Evolutionary conservation across 2,329 filamentous ascomycete genomes (phyloP).

Genomic region (Cordyceps javanica): DNA sequence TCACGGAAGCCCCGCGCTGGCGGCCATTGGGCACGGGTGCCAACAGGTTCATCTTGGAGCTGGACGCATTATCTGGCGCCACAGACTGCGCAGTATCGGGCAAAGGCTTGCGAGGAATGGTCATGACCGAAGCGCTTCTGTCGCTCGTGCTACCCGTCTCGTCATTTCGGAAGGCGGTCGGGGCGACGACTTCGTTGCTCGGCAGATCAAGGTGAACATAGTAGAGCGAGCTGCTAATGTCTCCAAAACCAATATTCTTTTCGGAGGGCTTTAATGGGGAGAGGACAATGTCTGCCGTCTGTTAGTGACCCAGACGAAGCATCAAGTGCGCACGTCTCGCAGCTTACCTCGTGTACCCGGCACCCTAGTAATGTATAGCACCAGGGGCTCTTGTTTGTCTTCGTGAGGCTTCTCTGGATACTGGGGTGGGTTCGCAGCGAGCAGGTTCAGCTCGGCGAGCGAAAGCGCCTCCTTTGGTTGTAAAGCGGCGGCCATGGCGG

Average conservation of each 20-base stretch:
- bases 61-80: constrained; percentile 20
- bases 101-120: constrained; percentile 49
- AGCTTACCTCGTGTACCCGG: constrained; percentile 77
- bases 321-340: background rate
- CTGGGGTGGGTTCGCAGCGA: constrained; percentile 80
- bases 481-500: constrained; percentile 2
- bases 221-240: constrained; percentile 83
- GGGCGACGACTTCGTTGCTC: constrained; percentile 43
- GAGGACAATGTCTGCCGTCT: constrained; percentile 71
- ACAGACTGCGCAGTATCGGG: constrained; percentile 27
- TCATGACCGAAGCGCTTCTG: constrained; percentile 35
- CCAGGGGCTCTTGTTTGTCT: constrained; percentile 61
- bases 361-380: constrained; percentile 87
- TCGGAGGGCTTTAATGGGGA: constrained; percentile 83
- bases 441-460: constrained; percentile 67
- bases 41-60: background rate
- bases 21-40: constrained; percentile 4
- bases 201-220: constrained; percentile 67
- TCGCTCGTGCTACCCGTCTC: constrained; percentile 36
- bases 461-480: constrained; percentile 69
- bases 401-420: constrained; percentile 75
- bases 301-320: background rate
- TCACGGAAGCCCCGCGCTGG: constrained; percentile 19
- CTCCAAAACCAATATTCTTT: constrained; percentile 82
- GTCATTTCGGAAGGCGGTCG: constrained; percentile 23